Percentiles rank a stretch among this genome's conserved stretches.
Evolutionary conservation across 129 eudicot genomes (phyloP).

Genomic region (Flaveria ramosissima): DNA sequence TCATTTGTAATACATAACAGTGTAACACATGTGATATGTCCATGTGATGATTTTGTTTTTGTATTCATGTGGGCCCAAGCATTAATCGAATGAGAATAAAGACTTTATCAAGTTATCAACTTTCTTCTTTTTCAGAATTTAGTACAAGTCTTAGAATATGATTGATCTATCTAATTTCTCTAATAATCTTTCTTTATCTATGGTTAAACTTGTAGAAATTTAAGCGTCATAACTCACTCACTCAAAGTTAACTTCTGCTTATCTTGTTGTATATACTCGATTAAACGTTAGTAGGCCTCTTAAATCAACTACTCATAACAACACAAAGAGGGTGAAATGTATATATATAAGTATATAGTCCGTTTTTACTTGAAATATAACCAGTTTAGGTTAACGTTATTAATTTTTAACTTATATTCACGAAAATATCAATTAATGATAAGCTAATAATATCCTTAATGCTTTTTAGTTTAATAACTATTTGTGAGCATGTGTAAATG

Average conservation of each 20-base stretch:
- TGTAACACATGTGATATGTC: background rate
- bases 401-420: background rate
- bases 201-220: background rate
- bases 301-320: background rate
- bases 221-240: background rate
- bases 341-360: background rate
- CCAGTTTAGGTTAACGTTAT: background rate
- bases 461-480: too few species aligned
- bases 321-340: background rate
- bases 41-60: slow-evolving; percentile 18
- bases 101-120: background rate
- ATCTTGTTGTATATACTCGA: too few species aligned
- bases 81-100: slow-evolving; percentile 25
- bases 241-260: background rate
- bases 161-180: background rate
- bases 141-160: background rate
- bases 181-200: background rate
- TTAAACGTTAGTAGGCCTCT: too few species aligned
- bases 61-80: background rate
- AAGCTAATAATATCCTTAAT: too few species aligned
- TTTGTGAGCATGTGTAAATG: slow-evolving; percentile 19
- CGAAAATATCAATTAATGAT: too few species aligned
- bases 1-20: slow-evolving; percentile 7
- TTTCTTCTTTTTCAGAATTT: background rate
- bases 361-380: background rate